Evolutionary conservation across 2,329 filamentous ascomycete species (phyloP), one percentile per base, ranked within the genome.

Genomic region (Fusarium piperis): DNA sequence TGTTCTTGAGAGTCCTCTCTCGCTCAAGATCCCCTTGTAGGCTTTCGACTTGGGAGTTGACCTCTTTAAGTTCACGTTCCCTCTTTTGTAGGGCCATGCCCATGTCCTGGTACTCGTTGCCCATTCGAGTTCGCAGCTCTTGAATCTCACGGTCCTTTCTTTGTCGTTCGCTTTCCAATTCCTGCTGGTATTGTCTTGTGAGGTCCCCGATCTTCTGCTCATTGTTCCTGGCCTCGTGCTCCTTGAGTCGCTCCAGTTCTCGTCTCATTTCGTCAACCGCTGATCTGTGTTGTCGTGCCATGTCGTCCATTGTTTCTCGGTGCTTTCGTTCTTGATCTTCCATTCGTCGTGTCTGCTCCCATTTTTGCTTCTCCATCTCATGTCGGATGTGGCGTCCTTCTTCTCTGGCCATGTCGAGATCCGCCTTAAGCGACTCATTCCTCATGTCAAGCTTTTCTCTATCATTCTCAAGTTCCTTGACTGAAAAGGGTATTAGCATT

Each of bases 161-260:
- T 46, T 78, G 83, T 60, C 87, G 84, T 77, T 94, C 90, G 52
- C 92, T 88, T 33, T 93, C 90, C 16, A 94, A 78, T 74, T 93
- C 89, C 20, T 85, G 84, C 39, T 90, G 87, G 68, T 92, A 85
- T 51, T 88, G 88, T 59, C 89, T 86, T 75, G 90, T 88, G 35
- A 94, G 74, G 6, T 89, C 87, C 7, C 90, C 88, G 16, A 95
- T 77, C 58, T 93, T 91, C 59, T 93, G 90, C 66, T 89, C 86
- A 71, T 95, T 91, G 51, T 88, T 85, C 62, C 87, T 89, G 15
- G 87, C 83, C 39, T 85, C 81, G 81, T 85, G 69, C 72, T 81
- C 79, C 82, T 81, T 81, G 6, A 82, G 55, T 32, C 76, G 77
- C 15, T 80, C 78, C 7, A 83, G 84, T 62, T 90, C 88, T 59